These are phyloP conservation scores for Ostreobium quekettii DNA, from an alignment of 139 green algal genomes.

Conservation along the genomic window DNA sequence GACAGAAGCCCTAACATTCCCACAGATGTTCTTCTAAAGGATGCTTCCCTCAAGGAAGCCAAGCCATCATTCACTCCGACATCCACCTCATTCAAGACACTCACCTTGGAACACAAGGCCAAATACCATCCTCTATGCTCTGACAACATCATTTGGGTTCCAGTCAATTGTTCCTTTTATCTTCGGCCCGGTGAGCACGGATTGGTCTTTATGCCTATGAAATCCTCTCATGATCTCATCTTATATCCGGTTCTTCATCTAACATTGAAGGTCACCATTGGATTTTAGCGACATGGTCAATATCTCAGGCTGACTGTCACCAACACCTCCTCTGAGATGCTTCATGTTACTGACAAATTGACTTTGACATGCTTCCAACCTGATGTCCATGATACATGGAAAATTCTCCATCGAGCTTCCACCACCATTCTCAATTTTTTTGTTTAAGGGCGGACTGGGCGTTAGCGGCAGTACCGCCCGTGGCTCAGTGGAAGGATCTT, in stretches of 20 bases:
- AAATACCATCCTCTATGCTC: background rate
- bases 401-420: background rate
- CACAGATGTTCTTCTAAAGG: no score
- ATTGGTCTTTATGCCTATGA: constrained; percentile 6
- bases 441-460: constrained; percentile 5
- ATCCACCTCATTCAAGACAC: background rate
- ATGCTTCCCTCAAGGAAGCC: background rate
- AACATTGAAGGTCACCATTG: background rate
- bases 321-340: background rate
- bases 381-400: background rate
- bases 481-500: background rate
- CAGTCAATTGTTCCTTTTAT: constrained; percentile 4
- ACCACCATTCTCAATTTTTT: background rate
- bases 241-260: constrained; percentile 6
- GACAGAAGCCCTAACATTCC: no score
- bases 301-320: constrained; percentile 9
- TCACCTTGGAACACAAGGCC: constrained; percentile 3
- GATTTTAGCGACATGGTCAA: background rate
- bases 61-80: background rate
- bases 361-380: background rate
- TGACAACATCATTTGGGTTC: background rate
- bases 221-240: background rate
- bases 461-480: background rate
- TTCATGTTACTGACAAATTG: constrained; percentile 8
- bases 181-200: background rate